These are phyloP conservation scores for Boletus patriciae DNA, from an alignment of 768 basidiomycete species.

Conservation along the genomic window DNA sequence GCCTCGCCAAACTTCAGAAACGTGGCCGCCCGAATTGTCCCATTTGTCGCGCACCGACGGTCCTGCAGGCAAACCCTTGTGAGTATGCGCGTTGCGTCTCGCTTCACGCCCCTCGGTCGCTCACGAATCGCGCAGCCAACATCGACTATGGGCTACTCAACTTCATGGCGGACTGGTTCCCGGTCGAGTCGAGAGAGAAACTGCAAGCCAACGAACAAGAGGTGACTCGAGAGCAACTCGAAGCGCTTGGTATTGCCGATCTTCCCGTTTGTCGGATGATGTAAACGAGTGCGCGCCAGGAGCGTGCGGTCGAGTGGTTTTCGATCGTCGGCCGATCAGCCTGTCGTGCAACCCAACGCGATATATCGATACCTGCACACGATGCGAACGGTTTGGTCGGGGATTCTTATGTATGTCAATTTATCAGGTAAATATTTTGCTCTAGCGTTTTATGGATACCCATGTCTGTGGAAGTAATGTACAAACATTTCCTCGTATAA, in stretches of 20 bases:
- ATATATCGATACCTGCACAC: background rate
- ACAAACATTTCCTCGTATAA: too few species aligned
- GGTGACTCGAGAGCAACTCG: slow-evolving; percentile 63
- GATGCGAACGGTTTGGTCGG: background rate
- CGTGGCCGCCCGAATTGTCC: slow-evolving; percentile 75
- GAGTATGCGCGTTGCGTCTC: slow-evolving; percentile 31
- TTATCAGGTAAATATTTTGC: background rate
- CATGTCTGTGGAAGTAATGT: too few species aligned
- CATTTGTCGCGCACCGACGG: slow-evolving; percentile 76
- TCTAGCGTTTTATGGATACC: background rate
- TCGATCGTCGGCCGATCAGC: background rate
- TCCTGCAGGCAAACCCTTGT: slow-evolving; percentile 76
- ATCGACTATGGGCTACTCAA: slow-evolving; percentile 78
- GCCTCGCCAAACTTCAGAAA: slow-evolving; percentile 91
- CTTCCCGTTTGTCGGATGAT: slow-evolving; percentile 41
- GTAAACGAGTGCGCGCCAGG: slow-evolving; percentile 26
- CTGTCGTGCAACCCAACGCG: background rate
- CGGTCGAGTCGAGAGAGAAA: slow-evolving; percentile 75
- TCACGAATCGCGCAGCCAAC: slow-evolving; percentile 49
- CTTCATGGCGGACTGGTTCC: slow-evolving; percentile 94
- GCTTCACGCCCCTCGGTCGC: background rate
- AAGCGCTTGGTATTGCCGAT: slow-evolving; percentile 56
- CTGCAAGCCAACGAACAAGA: slow-evolving; percentile 73
- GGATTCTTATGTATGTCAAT: too few species aligned
- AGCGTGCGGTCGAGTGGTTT: background rate